Evolutionary conservation across 2,329 filamentous ascomycete species (phyloP), one percentile per base, ranked within the genome.

Genomic region (Paradendryphiella salina): DNA sequence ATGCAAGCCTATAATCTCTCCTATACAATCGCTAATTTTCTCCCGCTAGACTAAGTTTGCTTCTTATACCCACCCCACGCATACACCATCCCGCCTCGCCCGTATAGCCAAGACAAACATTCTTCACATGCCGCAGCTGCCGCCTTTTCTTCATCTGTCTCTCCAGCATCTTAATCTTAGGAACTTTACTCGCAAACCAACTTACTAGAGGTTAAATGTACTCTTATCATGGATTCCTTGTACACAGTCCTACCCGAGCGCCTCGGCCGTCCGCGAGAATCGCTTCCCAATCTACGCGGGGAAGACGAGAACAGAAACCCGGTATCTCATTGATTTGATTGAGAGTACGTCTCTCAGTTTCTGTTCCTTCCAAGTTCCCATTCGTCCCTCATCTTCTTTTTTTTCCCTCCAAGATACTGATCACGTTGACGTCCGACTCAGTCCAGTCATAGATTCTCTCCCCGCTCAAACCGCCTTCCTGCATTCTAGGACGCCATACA

Each of bases 231-330:
- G 23, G 23, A 26, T 26, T 10, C 23, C 17, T 38, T 17, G 18
- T n/a, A 1, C 15, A 32, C 13, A 51, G 15, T 1, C 29, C 9
- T 50, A 31, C 53, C 36, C 1, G 45, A 53, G 23, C 45, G 29
- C 23, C 15, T 43, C 20, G 26, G 31, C 1, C 46, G 32, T n/a
- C 18, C 21, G 2, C 21, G 38, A 28, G 43, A 44, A 3, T 20
- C 46, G 0, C 47, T 48, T 13, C 61, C 57, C 2, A 61, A 59
- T 18, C 29, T 63, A 1, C 52, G 62, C 6, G 57, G 59, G 23
- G 62, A 65, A 54, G 54, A 64, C 20, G 62, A 65, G n/a, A 46
- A 40, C 46, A 1, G 60, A 63, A 17, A 40, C 64, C 0, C 40
- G 45, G 9, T 52, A 56, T 13, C 40, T 65, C 1, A 43, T 37